A percentile compares a stretch with the other conserved stretches of the same genome.
Conservation (phyloP, 768 basidiomycete species). For the Tulasnella sp. region DNA sequence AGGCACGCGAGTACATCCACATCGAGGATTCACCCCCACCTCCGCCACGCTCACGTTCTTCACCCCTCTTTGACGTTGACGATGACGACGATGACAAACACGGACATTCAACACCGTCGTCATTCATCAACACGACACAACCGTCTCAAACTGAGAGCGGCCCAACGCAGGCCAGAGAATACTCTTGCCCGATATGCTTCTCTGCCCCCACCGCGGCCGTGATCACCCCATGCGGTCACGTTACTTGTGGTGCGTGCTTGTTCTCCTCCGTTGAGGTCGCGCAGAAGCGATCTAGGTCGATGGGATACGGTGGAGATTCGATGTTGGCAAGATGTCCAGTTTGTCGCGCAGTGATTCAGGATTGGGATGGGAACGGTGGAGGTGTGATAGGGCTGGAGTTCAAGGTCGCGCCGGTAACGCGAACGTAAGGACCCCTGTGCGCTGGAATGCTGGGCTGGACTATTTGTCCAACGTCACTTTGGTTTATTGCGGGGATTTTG, state of each 20-base stretch:
- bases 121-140: too few relatives aligned
- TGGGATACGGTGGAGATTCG: conserved; percentile 18
- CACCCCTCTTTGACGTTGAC: too few relatives aligned
- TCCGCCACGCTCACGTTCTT: too few relatives aligned
- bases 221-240: conserved; percentile 69
- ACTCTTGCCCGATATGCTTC: conserved; percentile 74
- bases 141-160: too few relatives aligned
- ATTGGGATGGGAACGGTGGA: conserved; percentile 61
- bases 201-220: conserved; percentile 63
- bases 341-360: conserved; percentile 52
- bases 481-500: too few relatives aligned
- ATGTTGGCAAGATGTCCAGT: conserved; percentile 47
- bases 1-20: too few relatives aligned
- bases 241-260: conserved; percentile 66
- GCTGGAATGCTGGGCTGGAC: too few relatives aligned
- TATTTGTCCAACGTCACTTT: too few relatives aligned
- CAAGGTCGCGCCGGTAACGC: conserved; percentile 5
- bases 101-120: too few relatives aligned
- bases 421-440: too few relatives aligned
- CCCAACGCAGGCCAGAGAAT: conserved; percentile 24
- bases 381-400: conserved; percentile 45
- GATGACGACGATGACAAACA: too few relatives aligned
- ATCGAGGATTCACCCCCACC: too few relatives aligned
- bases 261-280: conserved; percentile 61
- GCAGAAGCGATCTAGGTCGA: conserved; percentile 35